phyloP scores from a whole-genome alignment of 2,329 filamentous ascomycete genomes.

The Coniochaeta hoffmannii region DNA sequence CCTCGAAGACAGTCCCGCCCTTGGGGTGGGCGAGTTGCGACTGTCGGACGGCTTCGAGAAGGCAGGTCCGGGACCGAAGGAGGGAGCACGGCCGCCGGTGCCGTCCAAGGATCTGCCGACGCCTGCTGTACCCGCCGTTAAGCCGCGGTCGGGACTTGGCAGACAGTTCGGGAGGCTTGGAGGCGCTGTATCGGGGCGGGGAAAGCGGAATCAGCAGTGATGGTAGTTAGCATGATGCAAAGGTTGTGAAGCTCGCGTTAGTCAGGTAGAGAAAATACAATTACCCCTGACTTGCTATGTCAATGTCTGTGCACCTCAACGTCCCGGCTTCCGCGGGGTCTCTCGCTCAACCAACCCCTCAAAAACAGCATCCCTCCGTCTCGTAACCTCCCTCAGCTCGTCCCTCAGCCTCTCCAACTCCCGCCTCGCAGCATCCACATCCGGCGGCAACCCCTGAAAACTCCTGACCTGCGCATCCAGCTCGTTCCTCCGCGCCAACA shows the following conservation, averaged over 20 bases:
- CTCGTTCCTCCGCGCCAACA: conserved; percentile 50
- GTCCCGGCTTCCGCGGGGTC: conserved; percentile 39
- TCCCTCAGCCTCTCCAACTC: conserved; percentile 61
- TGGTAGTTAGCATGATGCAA: not conserved
- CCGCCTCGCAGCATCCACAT: conserved; percentile 59
- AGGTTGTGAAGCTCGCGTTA: not conserved
- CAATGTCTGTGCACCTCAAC: conserved; percentile 9
- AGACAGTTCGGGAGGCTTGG: conserved; percentile 63
- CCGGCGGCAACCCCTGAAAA: conserved; percentile 67
- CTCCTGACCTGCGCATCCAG: conserved; percentile 55
- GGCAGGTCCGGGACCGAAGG: conserved; percentile 27
- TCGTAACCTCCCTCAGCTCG: conserved; percentile 54
- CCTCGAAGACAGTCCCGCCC: conserved; percentile 36
- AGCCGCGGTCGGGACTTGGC: conserved; percentile 56
- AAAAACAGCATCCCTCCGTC: conserved; percentile 64
- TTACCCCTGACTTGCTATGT: not conserved
- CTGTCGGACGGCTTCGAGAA: conserved; percentile 33
- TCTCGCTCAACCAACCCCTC: conserved; percentile 61
- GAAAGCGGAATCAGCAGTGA: conserved; percentile 40
- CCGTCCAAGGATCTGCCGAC: conserved; percentile 42
- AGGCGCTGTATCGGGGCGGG: conserved; percentile 61
- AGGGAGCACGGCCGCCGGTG: conserved; percentile 31
- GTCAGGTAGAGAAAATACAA: not conserved
- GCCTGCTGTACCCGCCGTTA: conserved; percentile 39
- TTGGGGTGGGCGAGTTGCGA: conserved; percentile 29